Evolutionary conservation across 176 grass and related monocot species (phyloP).

Genomic region (Eragrostis nindensis): DNA sequence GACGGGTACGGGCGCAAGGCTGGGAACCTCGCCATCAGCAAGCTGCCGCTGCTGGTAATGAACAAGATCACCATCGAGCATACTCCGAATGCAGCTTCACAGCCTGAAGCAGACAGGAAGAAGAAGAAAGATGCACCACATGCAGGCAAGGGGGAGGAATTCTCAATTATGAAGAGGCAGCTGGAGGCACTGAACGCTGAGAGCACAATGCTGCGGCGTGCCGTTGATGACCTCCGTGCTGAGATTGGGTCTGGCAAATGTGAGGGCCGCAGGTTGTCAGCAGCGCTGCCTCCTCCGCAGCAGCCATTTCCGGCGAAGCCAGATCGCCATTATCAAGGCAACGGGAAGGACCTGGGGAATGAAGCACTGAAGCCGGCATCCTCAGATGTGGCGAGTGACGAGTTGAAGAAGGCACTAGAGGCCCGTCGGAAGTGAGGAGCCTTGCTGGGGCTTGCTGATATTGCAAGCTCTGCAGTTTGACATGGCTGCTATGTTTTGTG

Average conservation of each 20-base stretch:
- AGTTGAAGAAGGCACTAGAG: constrained; percentile 70
- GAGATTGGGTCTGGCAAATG: constrained; percentile 49
- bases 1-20: constrained; percentile 52
- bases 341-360: constrained; percentile 39
- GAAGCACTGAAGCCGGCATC: constrained; percentile 19
- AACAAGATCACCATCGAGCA: constrained; percentile 94
- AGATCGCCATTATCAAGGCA: constrained; percentile 46
- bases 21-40: constrained; percentile 49
- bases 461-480: constrained; percentile 36
- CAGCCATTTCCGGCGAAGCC: constrained; percentile 27
- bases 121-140: background rate
- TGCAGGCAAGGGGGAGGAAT: background rate
- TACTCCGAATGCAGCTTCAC: background rate
- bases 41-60: constrained; percentile 80
- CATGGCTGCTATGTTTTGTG: background rate
- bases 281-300: background rate
- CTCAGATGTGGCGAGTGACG: constrained; percentile 47
- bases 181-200: constrained; percentile 64
- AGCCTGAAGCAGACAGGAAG: constrained; percentile 21
- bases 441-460: constrained; percentile 1
- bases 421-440: constrained; percentile 44
- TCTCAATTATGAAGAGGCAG: constrained; percentile 57
- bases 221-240: constrained; percentile 56
- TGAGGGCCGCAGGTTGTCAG: constrained; percentile 8
- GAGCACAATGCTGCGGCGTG: constrained; percentile 53